Evolutionary conservation across 345 rosid species (phyloP).

Genomic region (Dipteronia dyeriana): DNA sequence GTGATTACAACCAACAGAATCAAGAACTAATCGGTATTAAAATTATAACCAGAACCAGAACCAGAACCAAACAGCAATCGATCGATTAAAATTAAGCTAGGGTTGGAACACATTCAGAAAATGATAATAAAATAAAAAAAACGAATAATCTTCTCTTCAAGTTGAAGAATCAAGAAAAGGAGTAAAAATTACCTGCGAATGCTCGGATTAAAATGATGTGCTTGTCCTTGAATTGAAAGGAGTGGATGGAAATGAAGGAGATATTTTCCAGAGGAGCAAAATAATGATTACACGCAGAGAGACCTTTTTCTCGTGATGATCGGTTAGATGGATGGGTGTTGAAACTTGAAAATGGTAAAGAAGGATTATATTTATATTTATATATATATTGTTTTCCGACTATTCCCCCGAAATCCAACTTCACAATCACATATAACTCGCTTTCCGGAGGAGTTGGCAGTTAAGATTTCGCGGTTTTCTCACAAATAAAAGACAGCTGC

Average conservation of each 20-base stretch:
- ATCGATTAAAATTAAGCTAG: background rate
- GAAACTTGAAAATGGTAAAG: background rate
- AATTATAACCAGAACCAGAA: no score
- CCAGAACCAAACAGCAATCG: background rate
- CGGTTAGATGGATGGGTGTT: constrained; percentile 12
- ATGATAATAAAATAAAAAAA: background rate
- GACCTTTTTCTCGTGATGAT: constrained; percentile 6
- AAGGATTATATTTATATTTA: background rate
- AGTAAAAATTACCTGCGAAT: background rate
- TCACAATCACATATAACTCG: background rate
- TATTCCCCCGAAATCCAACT: background rate
- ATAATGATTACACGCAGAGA: no score
- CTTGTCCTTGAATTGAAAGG: background rate
- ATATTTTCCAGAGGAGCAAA: background rate
- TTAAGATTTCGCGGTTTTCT: constrained; percentile 19
- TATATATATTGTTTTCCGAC: background rate
- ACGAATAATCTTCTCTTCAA: background rate
- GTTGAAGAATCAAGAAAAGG: constrained; percentile 9
- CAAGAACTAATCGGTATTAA: background rate
- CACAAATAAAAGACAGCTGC: background rate
- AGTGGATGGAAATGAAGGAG: background rate
- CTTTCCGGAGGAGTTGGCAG: background rate
- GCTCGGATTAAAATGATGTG: background rate
- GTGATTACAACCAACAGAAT: background rate
- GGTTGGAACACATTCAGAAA: background rate